These are phyloP conservation scores for Saturnispora besseyi DNA, from an alignment of 805 yeast genomes.

Conservation along the genomic window DNA sequence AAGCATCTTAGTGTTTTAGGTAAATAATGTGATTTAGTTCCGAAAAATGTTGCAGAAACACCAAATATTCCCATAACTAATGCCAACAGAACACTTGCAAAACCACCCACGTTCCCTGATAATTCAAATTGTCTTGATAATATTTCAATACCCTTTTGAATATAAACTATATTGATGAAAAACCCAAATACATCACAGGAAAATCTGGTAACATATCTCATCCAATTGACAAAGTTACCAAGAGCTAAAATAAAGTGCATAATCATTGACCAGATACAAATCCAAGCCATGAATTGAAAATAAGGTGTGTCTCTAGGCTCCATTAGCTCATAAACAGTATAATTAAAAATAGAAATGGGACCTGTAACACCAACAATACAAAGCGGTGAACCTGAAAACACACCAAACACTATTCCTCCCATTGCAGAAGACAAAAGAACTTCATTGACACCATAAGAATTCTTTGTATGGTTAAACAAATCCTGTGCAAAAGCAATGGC, in stretches of 20 bases:
- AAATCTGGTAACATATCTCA: conserved; percentile 66
- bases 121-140: conserved; percentile 56
- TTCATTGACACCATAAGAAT: conserved; percentile 88
- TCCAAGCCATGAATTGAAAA: conserved; percentile 94
- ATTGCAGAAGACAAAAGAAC: conserved; percentile 74
- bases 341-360: conserved; percentile 85
- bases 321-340: conserved; percentile 73
- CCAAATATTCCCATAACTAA: conserved; percentile 75
- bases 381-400: conserved; percentile 81
- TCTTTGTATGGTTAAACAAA: conserved; percentile 85
- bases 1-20: conserved; percentile 53
- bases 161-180: conserved; percentile 78
- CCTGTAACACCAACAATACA: conserved; percentile 98
- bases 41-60: conserved; percentile 46
- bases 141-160: conserved; percentile 86
- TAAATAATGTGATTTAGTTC: conserved; percentile 53
- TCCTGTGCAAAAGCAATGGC: conserved; percentile 96
- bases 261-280: conserved; percentile 83
- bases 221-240: conserved; percentile 54
- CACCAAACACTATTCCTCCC: conserved; percentile 84
- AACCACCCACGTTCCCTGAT: conserved; percentile 31
- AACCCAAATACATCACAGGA: conserved; percentile 92
- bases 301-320: conserved; percentile 43
- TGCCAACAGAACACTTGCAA: conserved; percentile 65
- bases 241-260: conserved; percentile 69